These are phyloP conservation scores for Acorus gramineus DNA, from an alignment of 106 monocot species.

Conservation along the genomic window DNA sequence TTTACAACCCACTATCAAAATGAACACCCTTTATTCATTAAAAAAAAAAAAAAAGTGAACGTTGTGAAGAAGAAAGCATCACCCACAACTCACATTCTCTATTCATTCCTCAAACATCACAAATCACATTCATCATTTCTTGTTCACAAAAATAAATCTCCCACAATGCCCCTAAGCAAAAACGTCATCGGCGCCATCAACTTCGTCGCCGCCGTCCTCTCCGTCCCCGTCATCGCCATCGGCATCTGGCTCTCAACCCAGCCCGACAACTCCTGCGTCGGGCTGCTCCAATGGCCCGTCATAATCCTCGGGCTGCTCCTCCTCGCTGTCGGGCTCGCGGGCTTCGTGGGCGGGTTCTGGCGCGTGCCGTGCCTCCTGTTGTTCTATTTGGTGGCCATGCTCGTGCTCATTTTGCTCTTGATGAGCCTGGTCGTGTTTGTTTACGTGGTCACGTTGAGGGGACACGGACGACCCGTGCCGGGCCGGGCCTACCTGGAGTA, in stretches of 20 bases:
- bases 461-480: conserved; percentile 29
- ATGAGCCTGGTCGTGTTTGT: conserved; percentile 33
- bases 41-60: no score
- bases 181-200: conserved; percentile 49
- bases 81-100: no score
- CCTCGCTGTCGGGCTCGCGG: conserved; percentile 29
- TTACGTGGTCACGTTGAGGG: conserved; percentile 18
- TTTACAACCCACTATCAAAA: no score
- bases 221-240: conserved; percentile 64
- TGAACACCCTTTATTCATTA: no score
- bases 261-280: conserved; percentile 54
- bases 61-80: no score
- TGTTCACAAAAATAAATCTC: no score
- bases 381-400: conserved; percentile 45
- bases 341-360: conserved; percentile 66
- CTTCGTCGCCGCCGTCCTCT: conserved; percentile 53
- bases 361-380: conserved; percentile 40
- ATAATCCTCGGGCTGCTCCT: conserved; percentile 23
- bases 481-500: conserved; percentile 59
- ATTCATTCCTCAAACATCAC: no score
- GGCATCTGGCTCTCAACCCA: conserved; percentile 73
- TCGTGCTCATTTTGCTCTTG: conserved; percentile 31
- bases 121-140: no score
- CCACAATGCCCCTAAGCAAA: conserved; percentile 43
- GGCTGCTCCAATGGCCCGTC: conserved; percentile 67